phyloP scores from a whole-genome alignment of 129 eudicot species.

The Chrysanthemum seticuspe region DNA sequence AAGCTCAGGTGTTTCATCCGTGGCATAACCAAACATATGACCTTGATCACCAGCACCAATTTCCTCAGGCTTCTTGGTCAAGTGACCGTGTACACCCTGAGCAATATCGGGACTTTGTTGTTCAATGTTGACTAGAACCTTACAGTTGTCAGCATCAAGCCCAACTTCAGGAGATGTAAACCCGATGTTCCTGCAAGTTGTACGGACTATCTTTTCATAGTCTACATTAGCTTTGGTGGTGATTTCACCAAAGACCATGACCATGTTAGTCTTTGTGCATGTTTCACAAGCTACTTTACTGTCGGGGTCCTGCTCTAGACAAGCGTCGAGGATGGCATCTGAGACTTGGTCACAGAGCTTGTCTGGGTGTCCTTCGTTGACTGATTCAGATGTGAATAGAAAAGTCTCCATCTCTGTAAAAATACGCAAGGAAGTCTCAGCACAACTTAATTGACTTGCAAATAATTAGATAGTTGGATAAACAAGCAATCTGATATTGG shows the following conservation, averaged over 20 bases:
- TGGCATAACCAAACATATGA: constrained; percentile 78
- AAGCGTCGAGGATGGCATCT: constrained; percentile 76
- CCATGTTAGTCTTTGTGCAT: constrained; percentile 77
- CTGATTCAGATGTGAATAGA: constrained; percentile 79
- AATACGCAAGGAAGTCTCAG: neutral
- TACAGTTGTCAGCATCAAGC: constrained; percentile 76
- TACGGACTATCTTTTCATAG: constrained; percentile 68
- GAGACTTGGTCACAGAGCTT: constrained; percentile 81
- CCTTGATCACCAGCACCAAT: constrained; percentile 82
- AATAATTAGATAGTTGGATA: too few species aligned
- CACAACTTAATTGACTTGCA: neutral
- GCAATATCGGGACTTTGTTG: constrained; percentile 79
- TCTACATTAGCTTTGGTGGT: constrained; percentile 64
- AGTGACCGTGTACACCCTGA: constrained; percentile 77
- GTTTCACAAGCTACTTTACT: constrained; percentile 82
- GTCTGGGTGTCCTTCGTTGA: constrained; percentile 83
- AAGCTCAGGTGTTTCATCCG: constrained; percentile 78
- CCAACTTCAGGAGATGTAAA: constrained; percentile 72
- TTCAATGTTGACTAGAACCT: constrained; percentile 73
- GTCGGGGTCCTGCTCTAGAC: constrained; percentile 74
- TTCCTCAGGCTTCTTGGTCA: constrained; percentile 71
- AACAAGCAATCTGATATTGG: too few species aligned
- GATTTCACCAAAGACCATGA: constrained; percentile 85
- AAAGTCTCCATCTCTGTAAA: constrained; percentile 61
- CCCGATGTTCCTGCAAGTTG: constrained; percentile 69